These are phyloP conservation scores for Acanthamoeba sp. DNA, from an alignment of 208 protist species.

Conservation along the genomic window DNA sequence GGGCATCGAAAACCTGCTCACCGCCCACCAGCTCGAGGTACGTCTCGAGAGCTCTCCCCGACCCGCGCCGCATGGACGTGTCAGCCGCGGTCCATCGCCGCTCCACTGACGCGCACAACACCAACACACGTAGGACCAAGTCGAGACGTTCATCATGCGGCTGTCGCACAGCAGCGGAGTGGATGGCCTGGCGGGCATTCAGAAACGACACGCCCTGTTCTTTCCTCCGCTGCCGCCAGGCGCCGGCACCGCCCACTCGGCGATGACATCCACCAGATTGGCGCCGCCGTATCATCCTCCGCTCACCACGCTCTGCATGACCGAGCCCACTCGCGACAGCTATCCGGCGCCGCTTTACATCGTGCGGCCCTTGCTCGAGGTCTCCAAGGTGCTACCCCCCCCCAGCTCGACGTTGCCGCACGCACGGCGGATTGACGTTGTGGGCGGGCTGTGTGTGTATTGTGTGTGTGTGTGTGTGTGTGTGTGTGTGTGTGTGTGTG, in stretches of 20 bases:
- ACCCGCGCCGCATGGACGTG: background rate
- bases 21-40: slow-evolving; percentile 40
- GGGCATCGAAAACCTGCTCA: slow-evolving; percentile 42
- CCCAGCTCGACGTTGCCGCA: background rate
- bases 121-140: slow-evolving; percentile 15
- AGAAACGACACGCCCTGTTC: background rate
- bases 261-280: background rate
- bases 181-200: slow-evolving; percentile 51
- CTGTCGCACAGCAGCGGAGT: slow-evolving; percentile 7
- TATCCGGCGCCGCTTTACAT: background rate
- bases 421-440: no score
- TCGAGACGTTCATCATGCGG: slow-evolving; percentile 58
- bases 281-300: background rate
- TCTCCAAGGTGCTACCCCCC: background rate
- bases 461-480: no score
- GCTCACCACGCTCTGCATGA: background rate
- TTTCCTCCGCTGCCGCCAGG: background rate
- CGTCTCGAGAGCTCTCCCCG: background rate
- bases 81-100: no score
- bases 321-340: background rate
- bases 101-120: no score
- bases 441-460: no score
- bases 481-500: no score
- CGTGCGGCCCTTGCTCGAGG: background rate
- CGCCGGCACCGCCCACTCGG: background rate